Conservation (phyloP, 495 filamentous ascomycete genomes). For the Aspergillus cristatus region DNA sequence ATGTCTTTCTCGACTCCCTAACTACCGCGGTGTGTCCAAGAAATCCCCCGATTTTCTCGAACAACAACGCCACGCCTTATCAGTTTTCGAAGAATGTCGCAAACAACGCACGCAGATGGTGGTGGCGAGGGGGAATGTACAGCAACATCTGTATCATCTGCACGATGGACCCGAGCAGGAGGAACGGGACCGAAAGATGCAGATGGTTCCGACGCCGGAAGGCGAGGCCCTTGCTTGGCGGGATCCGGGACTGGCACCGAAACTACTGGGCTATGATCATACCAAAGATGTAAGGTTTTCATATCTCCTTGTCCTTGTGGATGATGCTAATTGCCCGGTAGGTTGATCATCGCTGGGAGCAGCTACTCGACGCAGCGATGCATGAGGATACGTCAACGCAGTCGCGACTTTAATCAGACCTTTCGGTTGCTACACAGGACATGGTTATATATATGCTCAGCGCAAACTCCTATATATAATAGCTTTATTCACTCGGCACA, state of each 20-base stretch:
- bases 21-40: conserved; percentile 15
- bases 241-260: conserved; percentile 33
- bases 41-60: conserved; percentile 14
- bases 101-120: conserved; percentile 36
- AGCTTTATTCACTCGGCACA: too few relatives aligned
- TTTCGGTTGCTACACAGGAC: too few relatives aligned
- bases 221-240: conserved; percentile 40
- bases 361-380: too few relatives aligned
- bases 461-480: too few relatives aligned
- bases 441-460: too few relatives aligned
- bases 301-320: too few relatives aligned
- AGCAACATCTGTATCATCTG: conserved; percentile 43
- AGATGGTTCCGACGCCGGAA: conserved; percentile 32
- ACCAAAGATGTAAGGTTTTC: conserved; percentile 6
- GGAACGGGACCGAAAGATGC: conserved; percentile 36
- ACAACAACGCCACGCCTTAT: conserved; percentile 29
- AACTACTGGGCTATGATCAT: conserved; percentile 36
- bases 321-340: too few relatives aligned
- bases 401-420: too few relatives aligned
- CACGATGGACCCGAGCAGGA: conserved; percentile 41
- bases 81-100: conserved; percentile 37
- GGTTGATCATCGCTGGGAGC: too few relatives aligned
- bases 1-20: conserved; percentile 31
- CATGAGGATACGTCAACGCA: too few relatives aligned
- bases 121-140: conserved; percentile 35